Conservation (phyloP, 1,284 basidiomycete genomes). For the Sanguinoderma infundibulare region DNA sequence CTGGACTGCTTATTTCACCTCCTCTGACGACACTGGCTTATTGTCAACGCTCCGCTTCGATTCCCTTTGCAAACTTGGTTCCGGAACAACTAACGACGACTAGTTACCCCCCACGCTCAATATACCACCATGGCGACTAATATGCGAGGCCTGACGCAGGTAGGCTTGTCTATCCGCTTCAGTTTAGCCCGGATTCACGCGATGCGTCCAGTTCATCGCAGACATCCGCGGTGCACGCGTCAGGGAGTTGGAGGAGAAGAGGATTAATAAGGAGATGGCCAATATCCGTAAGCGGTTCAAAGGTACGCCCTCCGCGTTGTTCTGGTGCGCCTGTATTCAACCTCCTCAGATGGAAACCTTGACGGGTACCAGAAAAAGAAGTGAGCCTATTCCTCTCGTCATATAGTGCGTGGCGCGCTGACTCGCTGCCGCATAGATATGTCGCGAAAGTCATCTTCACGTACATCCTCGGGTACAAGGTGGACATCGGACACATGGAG, state of each 20-base stretch:
- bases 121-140: slow-evolving; percentile 73
- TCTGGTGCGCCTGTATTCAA: slow-evolving; percentile 7
- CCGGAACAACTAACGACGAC: slow-evolving; percentile 8
- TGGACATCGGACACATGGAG: slow-evolving; percentile 99
- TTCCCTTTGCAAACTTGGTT: slow-evolving; percentile 3
- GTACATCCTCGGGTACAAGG: slow-evolving; percentile 98
- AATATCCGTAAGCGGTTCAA: slow-evolving; percentile 99
- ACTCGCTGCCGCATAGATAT: slow-evolving; percentile 57
- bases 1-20: neutral
- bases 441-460: slow-evolving; percentile 98
- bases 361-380: slow-evolving; percentile 99
- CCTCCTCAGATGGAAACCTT: slow-evolving; percentile 82
- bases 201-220: slow-evolving; percentile 85
- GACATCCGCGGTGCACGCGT: slow-evolving; percentile 94
- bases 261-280: slow-evolving; percentile 99
- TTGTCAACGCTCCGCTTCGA: neutral
- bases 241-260: slow-evolving; percentile 91
- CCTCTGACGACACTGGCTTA: neutral
- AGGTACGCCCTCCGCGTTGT: slow-evolving; percentile 50
- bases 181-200: neutral
- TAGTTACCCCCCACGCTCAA: slow-evolving; percentile 12
- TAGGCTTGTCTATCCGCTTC: slow-evolving; percentile 36
- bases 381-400: slow-evolving; percentile 51
- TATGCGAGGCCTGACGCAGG: slow-evolving; percentile 92
- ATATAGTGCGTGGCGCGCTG: slow-evolving; percentile 17